Base-by-base conservation (phyloP, 805 yeast genomes). In the Debaryomyces castellii region DNA sequence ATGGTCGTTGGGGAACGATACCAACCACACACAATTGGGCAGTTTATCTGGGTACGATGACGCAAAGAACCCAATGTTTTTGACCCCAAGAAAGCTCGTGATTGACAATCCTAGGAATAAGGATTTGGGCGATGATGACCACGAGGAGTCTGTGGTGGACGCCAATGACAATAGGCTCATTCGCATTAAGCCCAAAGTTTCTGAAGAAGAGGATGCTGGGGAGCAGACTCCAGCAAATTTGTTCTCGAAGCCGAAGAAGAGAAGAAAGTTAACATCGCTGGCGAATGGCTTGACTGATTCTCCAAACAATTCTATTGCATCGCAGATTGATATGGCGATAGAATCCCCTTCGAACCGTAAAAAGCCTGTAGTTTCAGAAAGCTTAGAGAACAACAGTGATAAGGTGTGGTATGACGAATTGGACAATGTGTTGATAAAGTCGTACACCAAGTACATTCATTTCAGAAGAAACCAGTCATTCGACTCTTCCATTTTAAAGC, bases 241-340 rank as follows among this genome's bases (percentile, higher is more conserved):
- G 12, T 20, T 23, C 18, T 17, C 46, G 9, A 34, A 23, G 43
- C 42, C 30, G 16, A 36, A 27, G 17, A 56, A 44, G 40, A 50
- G 58, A 37, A 51, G 50, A 47, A 18, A 51, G 30, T n/a, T 16
- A 23, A 23, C 23, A 12, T 36, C 40, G 22, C 32, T 17, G 24
- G 45, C 57, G 32, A 22, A 9, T 25, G 39, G 20, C 16, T 25
- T 54, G 7, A 49, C 48, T 4, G 66, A 55, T 20, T 63, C 76
- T 5, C 76, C 76, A 1, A 66, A 64, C 47, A 57, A 60, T 45
- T 57, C 64, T 4, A 56, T 69, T 23, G 76, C 76, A 14, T 58
- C 69, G 4, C 64, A 62, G 49, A 64, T 68, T 25, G 69, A 63
- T 39, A 54, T 62, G 17, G 51, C 55, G 3, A 51, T 67, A 28